These are phyloP conservation scores for Aspergillus saccharolyticus DNA, from an alignment of 495 filamentous ascomycete genomes.

Conservation along the genomic window DNA sequence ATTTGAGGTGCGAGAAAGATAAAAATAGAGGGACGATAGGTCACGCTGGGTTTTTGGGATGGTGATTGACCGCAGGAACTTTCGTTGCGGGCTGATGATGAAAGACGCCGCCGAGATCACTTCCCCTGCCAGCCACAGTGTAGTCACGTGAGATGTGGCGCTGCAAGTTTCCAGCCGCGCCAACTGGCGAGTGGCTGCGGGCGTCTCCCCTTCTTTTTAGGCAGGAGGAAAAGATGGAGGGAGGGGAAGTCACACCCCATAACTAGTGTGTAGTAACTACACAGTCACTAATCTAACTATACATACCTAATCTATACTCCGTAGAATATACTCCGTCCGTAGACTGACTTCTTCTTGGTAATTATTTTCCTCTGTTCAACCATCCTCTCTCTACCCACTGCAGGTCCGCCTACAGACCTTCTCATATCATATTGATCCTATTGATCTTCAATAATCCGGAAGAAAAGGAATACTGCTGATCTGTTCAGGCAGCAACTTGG, in stretches of 20 bases:
- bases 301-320: no score
- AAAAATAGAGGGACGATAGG: background rate
- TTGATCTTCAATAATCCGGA: background rate
- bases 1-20: background rate
- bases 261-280: no score
- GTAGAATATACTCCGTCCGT: no score
- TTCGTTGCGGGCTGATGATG: slow-evolving; percentile 1
- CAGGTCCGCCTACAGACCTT: no score
- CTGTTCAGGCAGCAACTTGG: background rate
- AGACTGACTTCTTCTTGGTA: no score
- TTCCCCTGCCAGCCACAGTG: background rate
- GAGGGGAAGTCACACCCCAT: no score
- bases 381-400: no score
- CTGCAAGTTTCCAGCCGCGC: background rate
- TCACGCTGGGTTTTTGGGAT: background rate
- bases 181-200: no score
- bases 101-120: slow-evolving; percentile 1
- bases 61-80: slow-evolving; percentile 1
- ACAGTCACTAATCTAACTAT: no score
- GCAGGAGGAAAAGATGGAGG: no score
- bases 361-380: no score
- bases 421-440: background rate
- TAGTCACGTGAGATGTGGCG: background rate
- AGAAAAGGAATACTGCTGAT: background rate
- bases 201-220: no score